Evolutionary conservation across 192 early-diverging fungal genomes (phyloP).

Genomic region (Phlyctochytrium bullatum): DNA sequence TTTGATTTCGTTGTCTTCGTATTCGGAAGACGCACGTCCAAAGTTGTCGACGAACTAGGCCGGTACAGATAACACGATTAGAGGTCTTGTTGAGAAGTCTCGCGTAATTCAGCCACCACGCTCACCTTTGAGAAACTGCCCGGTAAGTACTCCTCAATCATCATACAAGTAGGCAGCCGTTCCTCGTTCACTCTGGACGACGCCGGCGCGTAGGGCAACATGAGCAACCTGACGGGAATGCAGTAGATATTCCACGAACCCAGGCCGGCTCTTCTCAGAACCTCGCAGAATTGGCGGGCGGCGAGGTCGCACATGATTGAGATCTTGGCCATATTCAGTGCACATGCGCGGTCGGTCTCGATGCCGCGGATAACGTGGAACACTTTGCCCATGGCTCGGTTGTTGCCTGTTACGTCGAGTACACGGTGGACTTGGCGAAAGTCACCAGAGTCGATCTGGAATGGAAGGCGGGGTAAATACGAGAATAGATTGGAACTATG

Average conservation of each 20-base stretch:
- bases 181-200: background rate
- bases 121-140: background rate
- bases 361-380: background rate
- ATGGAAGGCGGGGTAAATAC: background rate
- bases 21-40: background rate
- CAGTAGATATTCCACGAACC: background rate
- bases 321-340: conserved; percentile 4
- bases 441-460: background rate
- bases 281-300: background rate
- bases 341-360: background rate
- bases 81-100: background rate
- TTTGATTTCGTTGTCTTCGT: background rate
- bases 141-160: background rate
- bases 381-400: background rate
- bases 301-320: background rate
- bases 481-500: background rate
- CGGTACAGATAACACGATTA: background rate
- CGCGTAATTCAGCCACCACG: too few species aligned
- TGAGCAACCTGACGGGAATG: background rate
- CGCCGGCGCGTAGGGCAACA: background rate
- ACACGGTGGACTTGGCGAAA: conserved; percentile 4
- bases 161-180: background rate
- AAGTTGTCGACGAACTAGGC: conserved; percentile 11
- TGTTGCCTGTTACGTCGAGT: background rate
- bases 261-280: background rate